Evolutionary conservation across 148 eudicot species (phyloP).

Genomic region (Cornus suecica): DNA sequence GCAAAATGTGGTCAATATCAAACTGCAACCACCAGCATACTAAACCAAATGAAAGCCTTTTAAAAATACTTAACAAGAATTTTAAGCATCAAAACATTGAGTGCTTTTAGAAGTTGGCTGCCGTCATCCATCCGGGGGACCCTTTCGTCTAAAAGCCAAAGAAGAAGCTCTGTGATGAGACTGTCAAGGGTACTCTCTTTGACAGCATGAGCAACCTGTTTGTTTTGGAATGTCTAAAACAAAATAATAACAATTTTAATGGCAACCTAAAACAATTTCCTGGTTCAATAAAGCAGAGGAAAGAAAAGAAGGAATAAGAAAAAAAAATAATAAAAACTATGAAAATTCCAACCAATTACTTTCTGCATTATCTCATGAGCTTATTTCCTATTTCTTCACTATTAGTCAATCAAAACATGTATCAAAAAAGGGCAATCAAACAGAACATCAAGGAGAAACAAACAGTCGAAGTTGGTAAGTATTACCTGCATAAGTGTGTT

Average conservation of each 20-base stretch:
- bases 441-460: conserved; percentile 2
- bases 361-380: neutral
- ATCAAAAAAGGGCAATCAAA: neutral
- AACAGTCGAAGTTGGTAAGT: neutral
- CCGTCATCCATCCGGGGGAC: conserved; percentile 98
- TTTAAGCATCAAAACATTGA: conserved; percentile 96
- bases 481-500: conserved; percentile 96
- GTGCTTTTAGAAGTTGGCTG: conserved; percentile 87
- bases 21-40: neutral
- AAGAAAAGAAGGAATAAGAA: neutral
- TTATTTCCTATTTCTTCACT: neutral
- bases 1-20: conserved; percentile 6
- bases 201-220: conserved; percentile 77
- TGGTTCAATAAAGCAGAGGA: neutral
- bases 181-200: conserved; percentile 79
- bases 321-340: neutral
- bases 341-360: neutral
- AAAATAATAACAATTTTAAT: conserved; percentile 13
- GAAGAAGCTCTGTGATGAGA: conserved; percentile 88
- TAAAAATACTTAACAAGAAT: conserved; percentile 51
- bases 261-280: neutral
- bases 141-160: conserved; percentile 98
- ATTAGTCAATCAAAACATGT: no score
- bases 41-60: neutral
- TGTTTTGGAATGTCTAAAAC: conserved; percentile 85